A percentile compares a stretch with the other conserved stretches of the same genome.
These are phyloP conservation scores for Diaporthe velutina DNA, from an alignment of 2,329 filamentous ascomycete species.

Conservation along the genomic window DNA sequence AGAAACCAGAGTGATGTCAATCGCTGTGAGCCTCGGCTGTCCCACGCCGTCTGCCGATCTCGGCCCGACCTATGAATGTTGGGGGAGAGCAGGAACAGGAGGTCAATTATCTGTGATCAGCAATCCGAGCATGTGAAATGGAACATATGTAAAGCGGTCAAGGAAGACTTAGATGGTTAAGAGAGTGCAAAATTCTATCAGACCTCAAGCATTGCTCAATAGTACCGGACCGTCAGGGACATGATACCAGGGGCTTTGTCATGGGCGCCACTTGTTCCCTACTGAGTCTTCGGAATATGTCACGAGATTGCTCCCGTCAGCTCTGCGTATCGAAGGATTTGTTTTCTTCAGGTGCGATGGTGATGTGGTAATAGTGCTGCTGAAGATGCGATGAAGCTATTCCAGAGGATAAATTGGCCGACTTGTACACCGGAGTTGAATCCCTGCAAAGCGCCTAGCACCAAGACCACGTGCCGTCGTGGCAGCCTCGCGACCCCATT, in stretches of 20 bases:
- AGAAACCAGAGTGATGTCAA: constrained; percentile 33
- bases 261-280: too few relatives aligned
- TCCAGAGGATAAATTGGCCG: too few relatives aligned
- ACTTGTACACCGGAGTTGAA: neutral
- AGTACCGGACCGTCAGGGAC: too few relatives aligned
- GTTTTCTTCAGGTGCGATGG: neutral
- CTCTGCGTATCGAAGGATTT: too few relatives aligned
- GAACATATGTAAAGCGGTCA: neutral
- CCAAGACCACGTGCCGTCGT: constrained; percentile 36
- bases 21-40: constrained; percentile 35
- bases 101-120: neutral
- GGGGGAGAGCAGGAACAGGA: neutral
- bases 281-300: too few relatives aligned
- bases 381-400: too few relatives aligned
- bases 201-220: too few relatives aligned
- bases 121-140: neutral
- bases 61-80: neutral
- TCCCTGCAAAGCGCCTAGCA: neutral
- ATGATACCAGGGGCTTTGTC: neutral
- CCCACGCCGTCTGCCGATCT: constrained; percentile 25
- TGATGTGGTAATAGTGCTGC: neutral
- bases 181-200: neutral
- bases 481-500: constrained; percentile 31
- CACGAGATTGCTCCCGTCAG: too few relatives aligned
- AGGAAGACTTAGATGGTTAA: neutral